A percentile compares a stretch with the other conserved stretches of the same genome.
These are phyloP conservation scores for Tephrocybe sp. DNA, from an alignment of 768 basidiomycete genomes.

Conservation along the genomic window DNA sequence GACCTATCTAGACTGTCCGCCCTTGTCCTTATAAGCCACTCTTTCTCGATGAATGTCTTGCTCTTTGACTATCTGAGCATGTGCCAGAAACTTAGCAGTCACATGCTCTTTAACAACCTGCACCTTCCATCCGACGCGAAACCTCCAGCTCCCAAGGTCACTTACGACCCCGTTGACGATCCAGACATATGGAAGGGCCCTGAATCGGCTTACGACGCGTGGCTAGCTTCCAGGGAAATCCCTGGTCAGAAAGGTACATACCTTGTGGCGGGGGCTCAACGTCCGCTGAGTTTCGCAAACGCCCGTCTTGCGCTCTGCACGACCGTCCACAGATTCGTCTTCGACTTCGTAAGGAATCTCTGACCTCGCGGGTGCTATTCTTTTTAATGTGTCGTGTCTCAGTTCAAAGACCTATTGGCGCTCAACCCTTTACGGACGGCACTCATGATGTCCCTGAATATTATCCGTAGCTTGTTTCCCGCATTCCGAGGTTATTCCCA, in stretches of 20 bases:
- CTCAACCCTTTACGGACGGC: slow-evolving; percentile 69
- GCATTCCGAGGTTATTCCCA: slow-evolving; percentile 86
- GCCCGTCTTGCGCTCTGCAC: slow-evolving; percentile 50
- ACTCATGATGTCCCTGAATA: slow-evolving; percentile 70
- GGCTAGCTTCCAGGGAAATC: slow-evolving; percentile 57
- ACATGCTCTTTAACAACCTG: slow-evolving; percentile 36
- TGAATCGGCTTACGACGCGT: slow-evolving; percentile 47
- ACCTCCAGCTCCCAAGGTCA: slow-evolving; percentile 12
- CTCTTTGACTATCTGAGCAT: slow-evolving; percentile 36
- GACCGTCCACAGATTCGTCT: slow-evolving; percentile 53
- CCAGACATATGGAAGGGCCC: slow-evolving; percentile 16
- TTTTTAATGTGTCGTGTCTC: slow-evolving; percentile 11
- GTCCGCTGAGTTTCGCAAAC: slow-evolving; percentile 60
- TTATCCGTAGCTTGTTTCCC: slow-evolving; percentile 74
- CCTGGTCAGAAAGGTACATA: slow-evolving; percentile 43
- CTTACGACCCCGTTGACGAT: slow-evolving; percentile 5
- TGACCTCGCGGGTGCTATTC: slow-evolving; percentile 4
- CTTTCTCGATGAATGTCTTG: slow-evolving; percentile 28
- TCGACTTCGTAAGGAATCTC: slow-evolving; percentile 47
- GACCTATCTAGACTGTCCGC: slow-evolving; percentile 17
- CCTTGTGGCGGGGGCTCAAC: slow-evolving; percentile 69
- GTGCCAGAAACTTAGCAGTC: slow-evolving; percentile 37
- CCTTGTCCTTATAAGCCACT: slow-evolving; percentile 25
- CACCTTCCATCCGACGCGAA: slow-evolving; percentile 28
- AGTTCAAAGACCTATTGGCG: slow-evolving; percentile 44